phyloP scores from a whole-genome alignment of 2,329 filamentous ascomycete species.

The Corinectria fuckeliana region DNA sequence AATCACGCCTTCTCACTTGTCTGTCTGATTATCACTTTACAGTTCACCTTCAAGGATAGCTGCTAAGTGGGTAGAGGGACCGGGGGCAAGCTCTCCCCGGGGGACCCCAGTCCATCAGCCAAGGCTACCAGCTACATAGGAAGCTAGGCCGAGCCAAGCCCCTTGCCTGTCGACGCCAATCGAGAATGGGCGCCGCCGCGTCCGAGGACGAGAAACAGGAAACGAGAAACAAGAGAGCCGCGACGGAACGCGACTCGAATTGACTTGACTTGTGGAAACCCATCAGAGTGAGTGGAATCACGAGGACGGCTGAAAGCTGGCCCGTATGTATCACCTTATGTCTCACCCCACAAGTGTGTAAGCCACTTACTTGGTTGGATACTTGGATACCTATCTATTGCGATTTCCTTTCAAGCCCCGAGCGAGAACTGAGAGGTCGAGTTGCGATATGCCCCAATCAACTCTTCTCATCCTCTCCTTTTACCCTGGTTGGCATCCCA shows the following conservation, averaged over 20 bases:
- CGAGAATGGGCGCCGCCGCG: conserved; percentile 25
- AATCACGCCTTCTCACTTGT: not conserved
- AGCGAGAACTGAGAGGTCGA: not conserved
- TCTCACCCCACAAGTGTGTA: not conserved
- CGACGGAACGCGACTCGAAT: conserved; percentile 11
- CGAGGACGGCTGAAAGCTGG: conserved; percentile 1
- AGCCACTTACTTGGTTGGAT: conserved; percentile 5
- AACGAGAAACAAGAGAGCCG: conserved; percentile 16
- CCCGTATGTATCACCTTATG: not conserved
- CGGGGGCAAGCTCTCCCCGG: not conserved
- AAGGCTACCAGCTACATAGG: not conserved
- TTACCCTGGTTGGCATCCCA: conserved; percentile 16
- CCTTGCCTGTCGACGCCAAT: conserved; percentile 29
- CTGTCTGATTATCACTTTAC: not conserved
- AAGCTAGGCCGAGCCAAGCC: conserved; percentile 22
- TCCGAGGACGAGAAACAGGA: conserved; percentile 16
- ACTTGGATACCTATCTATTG: conserved; percentile 7
- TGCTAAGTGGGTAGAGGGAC: not conserved
- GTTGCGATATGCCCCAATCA: conserved; percentile 1
- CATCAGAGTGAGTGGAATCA: conserved; percentile 10
- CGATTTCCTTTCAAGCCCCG: not conserved
- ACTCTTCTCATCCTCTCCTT: conserved; percentile 10
- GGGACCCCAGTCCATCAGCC: not conserved
- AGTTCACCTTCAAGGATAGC: not conserved
- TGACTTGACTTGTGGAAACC: not conserved